phyloP scores from a whole-genome alignment of 1,284 basidiomycete species.

The Marasmius sp. region DNA sequence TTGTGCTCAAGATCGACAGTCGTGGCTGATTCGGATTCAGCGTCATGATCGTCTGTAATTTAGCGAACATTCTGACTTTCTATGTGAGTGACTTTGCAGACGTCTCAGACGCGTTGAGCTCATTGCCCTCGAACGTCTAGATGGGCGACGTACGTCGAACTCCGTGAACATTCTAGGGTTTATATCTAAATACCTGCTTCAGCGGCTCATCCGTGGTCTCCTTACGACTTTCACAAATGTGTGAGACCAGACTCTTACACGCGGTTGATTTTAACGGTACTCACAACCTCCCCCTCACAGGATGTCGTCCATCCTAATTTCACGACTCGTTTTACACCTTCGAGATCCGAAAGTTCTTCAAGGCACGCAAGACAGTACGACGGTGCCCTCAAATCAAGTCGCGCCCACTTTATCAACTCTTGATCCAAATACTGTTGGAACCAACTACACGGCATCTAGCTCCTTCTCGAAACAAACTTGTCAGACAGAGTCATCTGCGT shows the following conservation, averaged over 20 bases:
- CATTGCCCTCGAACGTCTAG: not conserved
- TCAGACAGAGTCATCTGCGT: too few relatives aligned
- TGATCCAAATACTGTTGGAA: too few relatives aligned
- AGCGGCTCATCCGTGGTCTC: not conserved
- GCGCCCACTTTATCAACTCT: too few relatives aligned
- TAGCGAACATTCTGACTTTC: not conserved
- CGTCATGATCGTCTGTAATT: not conserved
- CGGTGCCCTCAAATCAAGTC: not conserved
- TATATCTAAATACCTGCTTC: not conserved
- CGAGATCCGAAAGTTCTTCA: conserved; percentile 24
- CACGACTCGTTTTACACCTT: conserved; percentile 43
- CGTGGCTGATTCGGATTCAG: conserved; percentile 9
- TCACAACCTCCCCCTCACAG: conserved; percentile 20
- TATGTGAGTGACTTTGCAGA: not conserved
- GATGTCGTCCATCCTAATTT: conserved; percentile 39
- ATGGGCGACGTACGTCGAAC: not conserved
- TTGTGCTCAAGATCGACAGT: not conserved
- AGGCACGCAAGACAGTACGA: not conserved
- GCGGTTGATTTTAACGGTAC: not conserved
- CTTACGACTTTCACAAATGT: not conserved
- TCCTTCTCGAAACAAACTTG: too few relatives aligned
- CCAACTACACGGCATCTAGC: too few relatives aligned
- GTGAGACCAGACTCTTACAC: not conserved
- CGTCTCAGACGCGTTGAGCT: not conserved
- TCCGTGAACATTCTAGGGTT: not conserved